Evolutionary conservation across 805 yeast genomes (phyloP), one percentile per base, ranked within the genome.

Genomic region (Barnettozyma californica): DNA sequence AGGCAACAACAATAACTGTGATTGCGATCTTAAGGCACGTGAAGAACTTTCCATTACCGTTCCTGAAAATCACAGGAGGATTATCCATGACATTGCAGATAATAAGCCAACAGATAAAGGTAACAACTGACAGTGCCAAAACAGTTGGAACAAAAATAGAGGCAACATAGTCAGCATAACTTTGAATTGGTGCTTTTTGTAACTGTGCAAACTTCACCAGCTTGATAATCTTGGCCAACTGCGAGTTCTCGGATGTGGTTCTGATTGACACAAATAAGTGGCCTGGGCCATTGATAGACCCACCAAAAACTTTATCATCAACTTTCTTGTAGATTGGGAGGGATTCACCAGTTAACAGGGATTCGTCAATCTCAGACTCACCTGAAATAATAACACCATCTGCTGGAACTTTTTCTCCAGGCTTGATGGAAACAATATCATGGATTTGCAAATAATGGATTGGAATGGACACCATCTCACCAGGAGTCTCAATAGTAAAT

Each of bases 1-100:
- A 94, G 1, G 99, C 99, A 44, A 94, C 97, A 10, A 94, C 97
- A 54, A 95, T 79, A 5, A 94, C 99, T 7, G 95, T 83, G 25
- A 94, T 92, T 6, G 95, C 84, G 41, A 91, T 75, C 58, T 86
- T 82, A 48, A 95, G 66, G 61, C 92, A 84, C 5, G 78, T 78
- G 63, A 80, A 82, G 53, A 81, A 73, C 45, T 76, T 75, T 9
- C 89, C 87, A 53, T 77, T 77, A 9, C 65, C 70, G 39, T 64
- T 65, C 16, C 62, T 56, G 60, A 83, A 82, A 9, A 76, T 69
- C 3, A 58, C 62, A 2, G 90, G 89, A 23, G 76, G 75, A 18
- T 62, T 59, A 18, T 52, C 35, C 34, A 68, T 35, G 13, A 62
- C 55, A 35, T 67, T 57, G 25, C 77, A 65, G 3, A 79, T 42